Base-by-base conservation (phyloP, 1,284 basidiomycete genomes). In the Gymnopus androsaceus region DNA sequence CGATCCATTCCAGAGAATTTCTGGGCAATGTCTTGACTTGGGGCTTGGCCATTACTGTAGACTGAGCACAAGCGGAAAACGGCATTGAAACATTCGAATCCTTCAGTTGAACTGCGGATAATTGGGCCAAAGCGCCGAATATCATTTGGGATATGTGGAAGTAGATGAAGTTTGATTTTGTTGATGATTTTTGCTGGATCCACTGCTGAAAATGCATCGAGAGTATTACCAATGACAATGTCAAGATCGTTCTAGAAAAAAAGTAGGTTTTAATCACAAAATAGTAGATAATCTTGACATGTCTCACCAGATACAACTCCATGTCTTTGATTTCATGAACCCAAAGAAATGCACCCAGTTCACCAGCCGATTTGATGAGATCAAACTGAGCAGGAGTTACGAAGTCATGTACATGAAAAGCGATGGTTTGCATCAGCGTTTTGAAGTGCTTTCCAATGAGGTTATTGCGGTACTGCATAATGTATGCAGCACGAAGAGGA, bases 381-480 rank as follows among this genome's bases (percentile, higher is more conserved):
- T 42, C 12, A 56, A 66, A 69, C 15, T 52, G 44, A 31, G 27
- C 48, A 1, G 33, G 36, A 38, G 57, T 40, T 3, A 69, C 64
- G 4, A 74, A 56, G 59, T 69, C 66, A 45, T 74, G 62, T 1
- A 74, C 40, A 56, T 72, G 69, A 56, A 77, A 76, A 0, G 62
- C 40, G 12, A 63, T 66, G 0, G 68, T 55, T 52, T 76, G 77
- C 19, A 64, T 62, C 4, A 80, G 53, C 0, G 62, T 64, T 56
- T 77, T 76, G 57, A 78, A 74, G 17, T 79, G 75, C 30, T 69
- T 69, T 8, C 76, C 75, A 47, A 77, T 71, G 0, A 80, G 63
- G 8, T 64, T 67, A 30, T 73, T 73, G 6, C 61, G 61, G 57
- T 76, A 75, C 48, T 76, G 70, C 36, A 72, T 63, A 15, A 78